Evolutionary conservation across 805 yeast species (phyloP).

Genomic region (Wickerhamiella dianesei): DNA sequence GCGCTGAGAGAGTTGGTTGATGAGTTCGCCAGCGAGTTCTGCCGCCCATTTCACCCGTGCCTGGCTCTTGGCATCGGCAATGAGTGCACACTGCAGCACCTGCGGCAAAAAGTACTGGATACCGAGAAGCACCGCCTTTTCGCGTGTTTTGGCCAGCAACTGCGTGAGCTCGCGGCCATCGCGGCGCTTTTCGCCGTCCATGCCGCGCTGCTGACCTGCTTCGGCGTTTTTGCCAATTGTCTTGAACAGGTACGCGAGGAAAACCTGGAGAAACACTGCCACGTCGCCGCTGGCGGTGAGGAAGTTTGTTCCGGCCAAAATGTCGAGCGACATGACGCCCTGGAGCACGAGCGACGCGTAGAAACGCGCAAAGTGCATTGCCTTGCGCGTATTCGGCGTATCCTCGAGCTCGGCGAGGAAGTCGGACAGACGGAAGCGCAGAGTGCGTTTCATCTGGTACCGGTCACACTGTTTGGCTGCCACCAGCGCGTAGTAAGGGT

Average conservation of each 20-base stretch:
- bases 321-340: constrained; percentile 57
- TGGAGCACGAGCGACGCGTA: constrained; percentile 67
- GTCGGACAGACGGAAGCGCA: constrained; percentile 88
- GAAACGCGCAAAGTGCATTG: constrained; percentile 64
- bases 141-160: constrained; percentile 40
- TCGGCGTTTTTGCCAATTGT: constrained; percentile 35
- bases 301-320: constrained; percentile 61
- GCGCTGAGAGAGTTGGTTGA: constrained; percentile 9
- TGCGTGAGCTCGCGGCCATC: constrained; percentile 39
- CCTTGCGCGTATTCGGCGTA: constrained; percentile 32
- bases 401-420: constrained; percentile 54
- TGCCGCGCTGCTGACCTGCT: constrained; percentile 8
- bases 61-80: constrained; percentile 38
- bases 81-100: constrained; percentile 31
- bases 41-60: constrained; percentile 54
- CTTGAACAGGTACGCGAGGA: constrained; percentile 55
- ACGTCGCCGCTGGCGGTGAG: constrained; percentile 50
- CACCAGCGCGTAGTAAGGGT: constrained; percentile 77
- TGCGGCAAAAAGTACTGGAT: constrained; percentile 44
- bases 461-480: constrained; percentile 61
- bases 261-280: constrained; percentile 56
- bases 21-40: constrained; percentile 10
- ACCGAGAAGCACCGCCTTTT: constrained; percentile 50
- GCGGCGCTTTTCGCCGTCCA: constrained; percentile 24
- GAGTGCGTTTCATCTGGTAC: constrained; percentile 64